Evolutionary conservation across 1,139 yeast species (phyloP), one percentile per base, ranked within the genome.

Genomic region (Kurtzmaniella quercitrusa): DNA sequence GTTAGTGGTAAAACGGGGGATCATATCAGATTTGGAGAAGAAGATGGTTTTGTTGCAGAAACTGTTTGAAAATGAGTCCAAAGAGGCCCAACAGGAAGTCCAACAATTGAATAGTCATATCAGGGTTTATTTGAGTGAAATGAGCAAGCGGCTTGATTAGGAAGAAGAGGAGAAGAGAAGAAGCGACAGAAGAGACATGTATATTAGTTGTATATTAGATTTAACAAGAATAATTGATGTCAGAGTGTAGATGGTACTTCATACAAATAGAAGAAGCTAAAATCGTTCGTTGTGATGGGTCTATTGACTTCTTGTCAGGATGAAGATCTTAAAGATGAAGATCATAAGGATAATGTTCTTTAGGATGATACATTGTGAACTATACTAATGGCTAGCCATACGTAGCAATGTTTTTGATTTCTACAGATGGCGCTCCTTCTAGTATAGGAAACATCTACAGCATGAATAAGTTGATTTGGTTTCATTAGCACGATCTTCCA

Each of bases 91-190:
- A 44, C 57, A 70, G 41, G 85, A 82, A 51, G 69, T 81, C 34
- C 75, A 76, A 31, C 70, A 75, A 46, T 66, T 85, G 46, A 77
- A 77, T 52, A 66, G 77, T 2, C 84, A 78, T 50, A 65, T 83
- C 33, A 66, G 65, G 46, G 52, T 66, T 39, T 80, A 80, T 52
- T 51, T 79, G 48, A 63, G 62, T 43, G 81, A 77, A 46, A 70
- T 79, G 65, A 68, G 67, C 38, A 68, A 66, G 52, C 61, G 68
- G 47, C 58, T 71, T 41, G 50, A 53, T 18, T 36, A 21, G 12
- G 38, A n/a, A 9, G 36, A 11, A 33, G 36, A 33, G 4, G 36
- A 33, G 15, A 14, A 8, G 16, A 12, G 34, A 31, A 12, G n/a
- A 31, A 31, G 34, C 8, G 11, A 15, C 19, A 11, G 17, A 8